These are phyloP conservation scores for Coleophoma crateriformis DNA, from an alignment of 2,329 filamentous ascomycete genomes.

Conservation along the genomic window DNA sequence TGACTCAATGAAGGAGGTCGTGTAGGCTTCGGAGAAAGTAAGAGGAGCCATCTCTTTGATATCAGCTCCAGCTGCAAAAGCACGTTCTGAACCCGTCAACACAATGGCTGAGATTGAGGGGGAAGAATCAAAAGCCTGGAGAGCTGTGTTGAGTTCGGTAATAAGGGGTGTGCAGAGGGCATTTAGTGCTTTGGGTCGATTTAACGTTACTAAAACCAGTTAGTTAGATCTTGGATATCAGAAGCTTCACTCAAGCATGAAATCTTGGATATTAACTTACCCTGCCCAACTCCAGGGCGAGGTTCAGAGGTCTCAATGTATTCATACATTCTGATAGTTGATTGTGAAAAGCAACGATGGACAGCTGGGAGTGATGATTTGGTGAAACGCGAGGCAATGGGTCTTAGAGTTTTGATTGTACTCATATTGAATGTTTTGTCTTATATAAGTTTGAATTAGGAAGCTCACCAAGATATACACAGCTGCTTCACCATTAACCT, in stretches of 20 bases:
- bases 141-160: conserved; percentile 76
- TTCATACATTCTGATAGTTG: conserved; percentile 54
- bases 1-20: conserved; percentile 84
- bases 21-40: conserved; percentile 84
- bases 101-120: conserved; percentile 70
- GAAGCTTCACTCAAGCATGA: no score
- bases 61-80: conserved; percentile 93
- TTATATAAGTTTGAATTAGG: no score
- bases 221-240: not conserved
- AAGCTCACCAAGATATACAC: no score
- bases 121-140: conserved; percentile 64
- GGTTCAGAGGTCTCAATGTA: conserved; percentile 78
- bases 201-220: conserved; percentile 67
- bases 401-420: conserved; percentile 20
- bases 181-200: conserved; percentile 93
- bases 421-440: conserved; percentile 16
- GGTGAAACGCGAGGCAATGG: conserved; percentile 23
- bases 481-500: no score
- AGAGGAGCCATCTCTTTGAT: conserved; percentile 99
- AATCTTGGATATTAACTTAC: conserved; percentile 40
- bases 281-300: conserved; percentile 83
- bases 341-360: conserved; percentile 20
- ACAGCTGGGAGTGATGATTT: conserved; percentile 19
- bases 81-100: conserved; percentile 81
- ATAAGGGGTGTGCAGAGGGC: conserved; percentile 90